phyloP scores from a whole-genome alignment of 2,329 filamentous ascomycete species.

The Chrysoporthe austroafricana region DNA sequence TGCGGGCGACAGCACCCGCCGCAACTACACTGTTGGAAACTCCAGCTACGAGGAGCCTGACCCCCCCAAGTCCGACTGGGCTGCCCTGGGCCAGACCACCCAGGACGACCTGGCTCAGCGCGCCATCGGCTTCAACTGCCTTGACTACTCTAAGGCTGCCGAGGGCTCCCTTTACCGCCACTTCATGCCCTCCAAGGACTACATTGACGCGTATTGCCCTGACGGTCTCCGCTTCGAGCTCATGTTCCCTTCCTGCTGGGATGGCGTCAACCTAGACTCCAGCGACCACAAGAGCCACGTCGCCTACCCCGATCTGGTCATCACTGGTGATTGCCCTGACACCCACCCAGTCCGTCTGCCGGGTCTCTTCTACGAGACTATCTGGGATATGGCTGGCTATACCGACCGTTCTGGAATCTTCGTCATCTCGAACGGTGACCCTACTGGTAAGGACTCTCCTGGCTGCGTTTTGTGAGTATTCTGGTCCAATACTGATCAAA shows the following conservation, averaged over 20 bases:
- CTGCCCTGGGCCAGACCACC: conserved; percentile 59
- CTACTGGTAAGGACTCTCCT: conserved; percentile 57
- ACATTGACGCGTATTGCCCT: conserved; percentile 78
- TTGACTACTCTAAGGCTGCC: conserved; percentile 71
- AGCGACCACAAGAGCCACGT: conserved; percentile 67
- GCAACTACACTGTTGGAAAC: conserved; percentile 71
- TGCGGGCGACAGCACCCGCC: conserved; percentile 69
- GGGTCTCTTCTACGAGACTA: conserved; percentile 83
- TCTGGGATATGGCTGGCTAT: conserved; percentile 75
- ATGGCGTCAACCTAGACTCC: conserved; percentile 66
- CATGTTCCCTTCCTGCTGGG: conserved; percentile 91
- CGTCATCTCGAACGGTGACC: conserved; percentile 77
- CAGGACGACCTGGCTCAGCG: conserved; percentile 77
- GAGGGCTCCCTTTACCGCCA: conserved; percentile 83
- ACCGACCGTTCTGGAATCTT: conserved; percentile 68
- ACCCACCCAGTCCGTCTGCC: conserved; percentile 70
- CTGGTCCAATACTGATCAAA: conserved; percentile 26
- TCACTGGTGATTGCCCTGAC: conserved; percentile 74
- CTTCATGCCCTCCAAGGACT: conserved; percentile 77
- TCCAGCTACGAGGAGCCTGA: conserved; percentile 68
- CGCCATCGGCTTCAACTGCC: conserved; percentile 91
- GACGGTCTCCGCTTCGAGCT: conserved; percentile 82
- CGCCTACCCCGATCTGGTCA: conserved; percentile 77
- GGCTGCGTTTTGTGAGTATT: not conserved
- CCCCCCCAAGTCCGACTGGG: conserved; percentile 72